Evolutionary conservation across 768 basidiomycete genomes (phyloP).

Genomic region (Gymnopilus junonius): DNA sequence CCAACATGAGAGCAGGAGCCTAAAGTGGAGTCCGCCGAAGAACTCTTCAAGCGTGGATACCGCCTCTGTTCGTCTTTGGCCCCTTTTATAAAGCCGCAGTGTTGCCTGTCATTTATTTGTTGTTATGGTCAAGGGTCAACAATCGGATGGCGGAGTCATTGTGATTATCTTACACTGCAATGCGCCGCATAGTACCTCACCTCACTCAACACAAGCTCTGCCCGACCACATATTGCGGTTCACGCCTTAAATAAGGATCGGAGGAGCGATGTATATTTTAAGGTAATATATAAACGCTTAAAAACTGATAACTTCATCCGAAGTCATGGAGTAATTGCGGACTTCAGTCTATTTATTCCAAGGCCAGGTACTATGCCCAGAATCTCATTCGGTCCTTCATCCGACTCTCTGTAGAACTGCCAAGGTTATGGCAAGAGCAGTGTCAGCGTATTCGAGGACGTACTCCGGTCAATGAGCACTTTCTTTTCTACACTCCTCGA

Average conservation of each 20-base stretch:
- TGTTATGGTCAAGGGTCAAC: slow-evolving; percentile 4
- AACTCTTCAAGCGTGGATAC: neutral
- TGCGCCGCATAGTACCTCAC: neutral
- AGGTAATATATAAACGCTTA: neutral
- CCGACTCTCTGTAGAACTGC: neutral
- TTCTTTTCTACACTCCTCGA: neutral
- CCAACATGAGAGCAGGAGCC: neutral
- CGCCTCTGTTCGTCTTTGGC: neutral
- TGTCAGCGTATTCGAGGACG: neutral
- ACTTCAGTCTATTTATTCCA: neutral
- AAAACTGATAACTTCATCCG: neutral
- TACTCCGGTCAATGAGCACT: neutral
- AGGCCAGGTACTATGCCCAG: neutral
- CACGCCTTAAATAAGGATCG: neutral
- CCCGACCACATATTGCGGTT: neutral
- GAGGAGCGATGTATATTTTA: neutral
- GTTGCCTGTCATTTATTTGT: slow-evolving; percentile 8
- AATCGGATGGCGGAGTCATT: neutral
- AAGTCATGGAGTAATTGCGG: slow-evolving; percentile 14
- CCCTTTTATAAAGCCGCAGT: neutral
- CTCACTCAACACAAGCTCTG: neutral
- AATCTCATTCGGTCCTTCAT: neutral
- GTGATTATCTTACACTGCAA: neutral
- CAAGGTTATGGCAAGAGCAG: neutral
- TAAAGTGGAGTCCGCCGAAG: neutral